Base-by-base conservation (phyloP, 208 protist species). In the Leishmania martiniquensis region DNA sequence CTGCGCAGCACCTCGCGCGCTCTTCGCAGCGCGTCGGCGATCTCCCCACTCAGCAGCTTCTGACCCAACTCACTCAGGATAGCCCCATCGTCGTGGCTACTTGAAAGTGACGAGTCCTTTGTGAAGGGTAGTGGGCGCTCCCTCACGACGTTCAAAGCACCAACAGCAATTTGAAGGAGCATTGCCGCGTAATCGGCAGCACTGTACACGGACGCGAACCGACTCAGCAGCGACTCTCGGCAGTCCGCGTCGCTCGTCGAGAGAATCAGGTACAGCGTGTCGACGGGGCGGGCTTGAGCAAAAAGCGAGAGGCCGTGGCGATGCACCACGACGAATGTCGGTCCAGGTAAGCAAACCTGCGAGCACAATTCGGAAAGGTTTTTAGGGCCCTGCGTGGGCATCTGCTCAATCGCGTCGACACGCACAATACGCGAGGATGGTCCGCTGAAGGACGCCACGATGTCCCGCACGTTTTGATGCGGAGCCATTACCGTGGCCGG, bases 121-220 rank as follows among this genome's bases (percentile, higher is more conserved):
- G 63, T 39, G 51, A 73, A 77, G 6, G 55, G 52, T 12, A 71
- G 72, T 32, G 77, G 73, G 17, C 66, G 47, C 54, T 67, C 45
- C 34, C 54, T 55, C 22, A 29, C 37, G 25, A 66, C 60, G 63
- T 79, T 69, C 39, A 86, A 54, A 17, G 81, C 87, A 9, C 89
- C 91, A 37, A 85, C 80, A 42, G 91, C 94, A 57, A 98, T 87
- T 76, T 98, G 94, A n/a, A 98, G 76, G 65, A 98, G 91, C 94
- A 98, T 98, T 29, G 89, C 86, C 39, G 84, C 89, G 75, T 96
- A 96, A 79, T 98, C 94, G 10, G 88, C 74, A 1, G 85, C 74
- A 59, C 78, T 91, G 83, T 92, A 93, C 57, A 88, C 78, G 37
- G 85, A 82, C n/a, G 89, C 82, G 86, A 97, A 96, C 42, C 91